Base-by-base conservation (phyloP, 768 basidiomycete genomes). In the Asterophora lycoperdoides region DNA sequence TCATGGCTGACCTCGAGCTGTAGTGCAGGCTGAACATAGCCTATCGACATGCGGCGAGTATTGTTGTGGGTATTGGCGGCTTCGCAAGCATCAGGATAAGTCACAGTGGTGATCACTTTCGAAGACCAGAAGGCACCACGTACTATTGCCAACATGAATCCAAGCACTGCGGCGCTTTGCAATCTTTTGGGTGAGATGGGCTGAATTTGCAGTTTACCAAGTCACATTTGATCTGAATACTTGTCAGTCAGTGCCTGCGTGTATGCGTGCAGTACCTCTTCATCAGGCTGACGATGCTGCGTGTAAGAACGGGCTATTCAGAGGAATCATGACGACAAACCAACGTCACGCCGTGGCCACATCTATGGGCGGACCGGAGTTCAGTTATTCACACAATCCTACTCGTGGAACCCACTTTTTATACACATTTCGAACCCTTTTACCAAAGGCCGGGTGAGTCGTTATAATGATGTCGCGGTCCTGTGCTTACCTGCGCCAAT, bases 91-190 rank as follows among this genome's bases (percentile, higher is more conserved):
- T 59, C 7, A 61, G 52, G 20, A 37, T 38, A 17, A 15, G 23
- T 35, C 32, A 23, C 23, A 23, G 23, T 34, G 30, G 2, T 13
- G 30, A 32, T 29, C 15, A 23, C 13, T 23, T 34, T 23, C n/a
- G n/a, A 23, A 23, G 23, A 23, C 19, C 32, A 46, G 14, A 23
- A 41, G 13, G 32, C 32, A 14, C 20, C 29, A 69, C 83, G 57
- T 64, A 85, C 83, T 86, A 84, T 64, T 86, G 84, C 81, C 83
- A 84, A 62, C 84, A 86, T 48, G 72, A 74, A 52, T 73, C 63
- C 53, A 65, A 71, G 59, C 84, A 86, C 37, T 64, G 55, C 30
- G 80, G 79, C 3, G 76, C 73, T 40, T 57, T 47, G 61, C 84
- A 86, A 32, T 66, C 60, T 35, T 42, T 59, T 32, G 82, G 70